Evolutionary conservation across 2,329 filamentous ascomycete genomes (phyloP).

Genomic region (Trichoderma harzianum): DNA sequence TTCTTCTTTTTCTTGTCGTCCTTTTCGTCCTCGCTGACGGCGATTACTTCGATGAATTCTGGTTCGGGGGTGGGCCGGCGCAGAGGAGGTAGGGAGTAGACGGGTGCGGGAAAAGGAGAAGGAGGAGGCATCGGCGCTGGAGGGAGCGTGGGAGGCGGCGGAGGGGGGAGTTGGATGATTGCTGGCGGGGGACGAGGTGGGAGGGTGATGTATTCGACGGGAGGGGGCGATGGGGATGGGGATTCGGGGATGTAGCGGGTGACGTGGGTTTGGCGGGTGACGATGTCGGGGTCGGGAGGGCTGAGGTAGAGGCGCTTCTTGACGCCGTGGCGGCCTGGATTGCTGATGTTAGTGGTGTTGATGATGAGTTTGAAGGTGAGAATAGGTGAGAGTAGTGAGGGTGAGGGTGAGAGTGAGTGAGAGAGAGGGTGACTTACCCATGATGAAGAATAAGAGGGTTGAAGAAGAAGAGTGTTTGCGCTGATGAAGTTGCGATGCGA

Average conservation of each 20-base stretch:
- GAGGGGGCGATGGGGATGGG: conserved; percentile 31
- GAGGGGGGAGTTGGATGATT: conserved; percentile 19
- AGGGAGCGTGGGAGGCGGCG: conserved; percentile 21
- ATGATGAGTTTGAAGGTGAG: no score
- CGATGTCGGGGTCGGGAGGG: conserved; percentile 38
- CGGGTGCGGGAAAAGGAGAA: neutral
- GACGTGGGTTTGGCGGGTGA: conserved; percentile 35
- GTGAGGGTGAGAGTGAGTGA: neutral
- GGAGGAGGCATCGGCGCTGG: conserved; percentile 24
- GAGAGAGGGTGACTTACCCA: neutral
- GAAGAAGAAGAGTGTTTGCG: neutral
- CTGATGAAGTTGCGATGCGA: neutral
- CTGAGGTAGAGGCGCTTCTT: conserved; percentile 45
- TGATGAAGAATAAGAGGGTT: neutral
- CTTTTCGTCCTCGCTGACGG: conserved; percentile 31
- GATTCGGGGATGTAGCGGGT: conserved; percentile 39
- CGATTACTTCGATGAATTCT: conserved; percentile 38
- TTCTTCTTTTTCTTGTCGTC: conserved; percentile 19
- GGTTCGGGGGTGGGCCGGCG: conserved; percentile 26
- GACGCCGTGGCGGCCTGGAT: conserved; percentile 7
- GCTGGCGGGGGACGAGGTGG: conserved; percentile 22
- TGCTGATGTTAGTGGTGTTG: no score
- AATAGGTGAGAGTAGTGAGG: no score
- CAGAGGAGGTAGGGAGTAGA: conserved; percentile 20
- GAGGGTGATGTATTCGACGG: conserved; percentile 21